Conservation (phyloP, 1,139 yeast species). For the Taphrina communis region DNA sequence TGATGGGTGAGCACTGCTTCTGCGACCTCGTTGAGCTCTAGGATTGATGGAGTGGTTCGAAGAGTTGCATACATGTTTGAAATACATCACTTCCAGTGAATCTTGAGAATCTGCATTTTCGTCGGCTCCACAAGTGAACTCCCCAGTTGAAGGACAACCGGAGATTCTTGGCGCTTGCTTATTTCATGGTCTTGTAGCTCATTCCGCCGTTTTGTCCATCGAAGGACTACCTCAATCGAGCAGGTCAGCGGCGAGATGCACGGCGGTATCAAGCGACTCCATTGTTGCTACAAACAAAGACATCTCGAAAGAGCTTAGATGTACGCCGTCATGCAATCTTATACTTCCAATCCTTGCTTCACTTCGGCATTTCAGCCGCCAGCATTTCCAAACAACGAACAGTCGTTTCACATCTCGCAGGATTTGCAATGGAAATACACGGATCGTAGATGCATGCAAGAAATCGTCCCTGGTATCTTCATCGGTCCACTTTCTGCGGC, state of each 20-base stretch:
- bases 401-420: constrained; percentile 6
- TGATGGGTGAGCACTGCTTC: not conserved
- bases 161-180: too few relatives aligned
- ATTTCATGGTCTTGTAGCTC: too few relatives aligned
- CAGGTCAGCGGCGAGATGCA: too few relatives aligned
- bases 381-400: constrained; percentile 11
- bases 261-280: too few relatives aligned
- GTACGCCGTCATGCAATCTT: not conserved
- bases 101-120: too few relatives aligned
- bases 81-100: too few relatives aligned
- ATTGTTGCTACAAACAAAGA: too few relatives aligned
- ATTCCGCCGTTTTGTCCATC: too few relatives aligned
- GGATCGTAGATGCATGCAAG: constrained; percentile 36
- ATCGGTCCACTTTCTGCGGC: constrained; percentile 35
- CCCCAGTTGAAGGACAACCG: too few relatives aligned
- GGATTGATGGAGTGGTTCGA: not conserved
- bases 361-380: constrained; percentile 7
- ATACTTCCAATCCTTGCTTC: constrained; percentile 9
- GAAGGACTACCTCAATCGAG: too few relatives aligned
- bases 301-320: too few relatives aligned
- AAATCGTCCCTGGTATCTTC: constrained; percentile 32
- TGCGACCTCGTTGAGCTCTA: not conserved
- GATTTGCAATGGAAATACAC: constrained; percentile 30
- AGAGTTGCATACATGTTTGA: not conserved
- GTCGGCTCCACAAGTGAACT: too few relatives aligned